These are phyloP conservation scores for Kalmusia sp. DNA, from an alignment of 2,329 filamentous ascomycete species.

Conservation along the genomic window DNA sequence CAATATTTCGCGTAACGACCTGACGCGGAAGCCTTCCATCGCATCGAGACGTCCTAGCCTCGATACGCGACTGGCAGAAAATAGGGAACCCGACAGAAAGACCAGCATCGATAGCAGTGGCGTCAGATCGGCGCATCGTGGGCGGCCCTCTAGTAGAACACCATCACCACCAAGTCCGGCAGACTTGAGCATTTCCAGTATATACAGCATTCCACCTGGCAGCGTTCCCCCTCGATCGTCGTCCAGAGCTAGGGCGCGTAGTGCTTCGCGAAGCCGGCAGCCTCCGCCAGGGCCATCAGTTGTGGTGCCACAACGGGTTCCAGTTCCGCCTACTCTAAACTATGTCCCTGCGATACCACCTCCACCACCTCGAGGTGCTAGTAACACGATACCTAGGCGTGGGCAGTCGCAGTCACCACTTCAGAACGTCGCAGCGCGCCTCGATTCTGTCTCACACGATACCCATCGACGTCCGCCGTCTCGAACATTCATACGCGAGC, in stretches of 20 bases:
- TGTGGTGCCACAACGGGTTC: slow-evolving; percentile 21
- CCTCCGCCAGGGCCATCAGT: slow-evolving; percentile 24
- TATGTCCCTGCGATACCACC: slow-evolving; percentile 26
- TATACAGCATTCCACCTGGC: slow-evolving; percentile 54
- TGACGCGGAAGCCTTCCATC: slow-evolving; percentile 42
- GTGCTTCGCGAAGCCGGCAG: slow-evolving; percentile 29
- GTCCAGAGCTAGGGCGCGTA: slow-evolving; percentile 43
- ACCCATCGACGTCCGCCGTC: slow-evolving; percentile 53
- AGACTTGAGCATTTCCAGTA: slow-evolving; percentile 50
- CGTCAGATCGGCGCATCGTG: slow-evolving; percentile 34
- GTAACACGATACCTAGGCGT: slow-evolving; percentile 51
- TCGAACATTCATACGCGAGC: slow-evolving; percentile 57
- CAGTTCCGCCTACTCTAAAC: slow-evolving; percentile 20
- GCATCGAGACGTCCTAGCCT: slow-evolving; percentile 40
- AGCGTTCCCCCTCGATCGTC: slow-evolving; percentile 57
- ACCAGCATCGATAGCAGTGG: slow-evolving; percentile 34
- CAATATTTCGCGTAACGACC: slow-evolving; percentile 34
- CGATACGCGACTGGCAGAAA: slow-evolving; percentile 35
- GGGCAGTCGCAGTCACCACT: slow-evolving; percentile 59
- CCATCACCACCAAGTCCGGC: slow-evolving; percentile 41
- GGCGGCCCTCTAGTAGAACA: slow-evolving; percentile 32
- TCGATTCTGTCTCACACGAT: slow-evolving; percentile 53
- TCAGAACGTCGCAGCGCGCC: slow-evolving; percentile 49
- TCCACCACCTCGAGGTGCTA: slow-evolving; percentile 33
- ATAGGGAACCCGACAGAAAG: slow-evolving; percentile 37